phyloP scores from a whole-genome alignment of 345 rosid genomes.

The Salix brachista region DNA sequence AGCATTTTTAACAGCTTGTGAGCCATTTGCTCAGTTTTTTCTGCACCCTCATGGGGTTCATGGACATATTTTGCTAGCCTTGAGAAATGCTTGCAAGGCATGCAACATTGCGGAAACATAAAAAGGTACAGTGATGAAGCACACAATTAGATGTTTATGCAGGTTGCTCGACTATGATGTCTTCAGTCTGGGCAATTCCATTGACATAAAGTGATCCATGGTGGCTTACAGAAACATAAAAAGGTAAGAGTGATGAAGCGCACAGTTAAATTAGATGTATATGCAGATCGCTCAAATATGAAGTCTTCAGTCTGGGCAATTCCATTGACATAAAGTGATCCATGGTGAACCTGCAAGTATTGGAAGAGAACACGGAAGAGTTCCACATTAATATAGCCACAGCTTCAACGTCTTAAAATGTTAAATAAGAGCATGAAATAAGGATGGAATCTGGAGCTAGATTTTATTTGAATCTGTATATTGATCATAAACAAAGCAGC shows the following conservation, averaged over 20 bases:
- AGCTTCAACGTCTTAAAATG: not conserved
- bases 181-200: conserved; percentile 35
- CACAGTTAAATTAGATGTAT: conserved; percentile 34
- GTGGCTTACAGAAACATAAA: conserved; percentile 13
- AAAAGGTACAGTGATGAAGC: conserved; percentile 8
- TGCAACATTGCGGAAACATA: not conserved
- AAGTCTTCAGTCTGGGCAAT: conserved; percentile 37
- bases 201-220: conserved; percentile 37
- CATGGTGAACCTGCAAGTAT: conserved; percentile 34
- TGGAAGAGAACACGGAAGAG: not conserved
- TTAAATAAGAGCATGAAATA: not conserved
- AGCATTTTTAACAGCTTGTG: not conserved
- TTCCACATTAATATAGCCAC: not conserved
- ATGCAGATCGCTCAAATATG: conserved; percentile 29
- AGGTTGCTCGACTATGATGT: conserved; percentile 31
- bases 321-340: conserved; percentile 40
- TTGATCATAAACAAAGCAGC: conserved; percentile 7
- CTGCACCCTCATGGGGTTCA: not conserved
- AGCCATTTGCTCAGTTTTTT: not conserved
- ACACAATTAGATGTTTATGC: conserved; percentile 31
- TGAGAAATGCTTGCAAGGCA: not conserved
- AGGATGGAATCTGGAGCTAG: not conserved
- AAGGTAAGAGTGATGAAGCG: conserved; percentile 6
- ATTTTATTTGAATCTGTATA: not conserved
- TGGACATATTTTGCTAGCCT: not conserved